Evolutionary conservation across 441 rosid genomes (phyloP).

Genomic region (Breynia disticha): DNA sequence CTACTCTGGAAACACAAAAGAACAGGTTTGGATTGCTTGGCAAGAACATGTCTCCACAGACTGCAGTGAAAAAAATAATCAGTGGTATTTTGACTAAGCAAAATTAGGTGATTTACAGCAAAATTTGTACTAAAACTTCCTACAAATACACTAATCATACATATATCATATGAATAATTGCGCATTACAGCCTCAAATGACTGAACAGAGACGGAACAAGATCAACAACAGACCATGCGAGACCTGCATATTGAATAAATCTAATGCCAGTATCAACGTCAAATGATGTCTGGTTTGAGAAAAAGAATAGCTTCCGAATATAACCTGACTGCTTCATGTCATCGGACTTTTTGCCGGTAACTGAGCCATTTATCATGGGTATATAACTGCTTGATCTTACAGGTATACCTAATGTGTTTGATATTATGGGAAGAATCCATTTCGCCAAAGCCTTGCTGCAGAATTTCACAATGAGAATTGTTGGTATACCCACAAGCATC

Average conservation of each 20-base stretch:
- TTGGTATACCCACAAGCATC: slow-evolving; percentile 66
- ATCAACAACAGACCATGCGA: slow-evolving; percentile 93
- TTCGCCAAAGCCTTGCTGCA: slow-evolving; percentile 86
- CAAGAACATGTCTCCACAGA: no score
- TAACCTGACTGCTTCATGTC: slow-evolving; percentile 47
- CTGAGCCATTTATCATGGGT: slow-evolving; percentile 44
- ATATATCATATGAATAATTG: no score
- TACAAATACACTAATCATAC: no score
- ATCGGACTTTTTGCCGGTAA: slow-evolving; percentile 29
- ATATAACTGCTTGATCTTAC: slow-evolving; percentile 58
- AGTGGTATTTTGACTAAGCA: no score
- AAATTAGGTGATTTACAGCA: no score
- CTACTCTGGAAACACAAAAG: no score
- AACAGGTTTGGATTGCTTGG: no score
- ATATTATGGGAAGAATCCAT: slow-evolving; percentile 70
- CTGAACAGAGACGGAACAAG: slow-evolving; percentile 66
- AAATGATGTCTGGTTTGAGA: slow-evolving; percentile 41
- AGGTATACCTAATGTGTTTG: slow-evolving; percentile 62
- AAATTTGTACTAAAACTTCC: no score
- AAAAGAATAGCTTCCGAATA: slow-evolving; percentile 37
- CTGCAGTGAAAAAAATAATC: no score
- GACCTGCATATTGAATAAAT: slow-evolving; percentile 78
- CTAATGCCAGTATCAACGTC: slow-evolving; percentile 89
- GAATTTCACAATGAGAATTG: slow-evolving; percentile 73
- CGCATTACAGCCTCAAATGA: slow-evolving; percentile 32